Evolutionary conservation across 2,329 filamentous ascomycete genomes (phyloP).

Genomic region (Colletotrichum kahawae): DNA sequence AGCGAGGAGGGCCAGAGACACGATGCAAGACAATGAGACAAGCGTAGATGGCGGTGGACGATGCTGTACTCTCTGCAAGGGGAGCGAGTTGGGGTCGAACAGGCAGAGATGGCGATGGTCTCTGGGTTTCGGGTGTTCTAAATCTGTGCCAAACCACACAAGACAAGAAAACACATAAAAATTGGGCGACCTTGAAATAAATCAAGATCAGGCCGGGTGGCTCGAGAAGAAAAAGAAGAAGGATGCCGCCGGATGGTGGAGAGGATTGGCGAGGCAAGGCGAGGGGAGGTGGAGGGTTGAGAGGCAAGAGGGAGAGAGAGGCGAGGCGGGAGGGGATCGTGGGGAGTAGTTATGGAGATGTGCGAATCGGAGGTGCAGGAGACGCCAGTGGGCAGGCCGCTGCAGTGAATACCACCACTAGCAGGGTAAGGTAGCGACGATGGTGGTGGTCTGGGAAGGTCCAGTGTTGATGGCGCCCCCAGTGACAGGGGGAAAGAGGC

Average conservation of each 20-base stretch:
- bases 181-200: background rate
- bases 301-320: background rate
- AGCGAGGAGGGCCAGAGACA: constrained; percentile 15
- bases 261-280: background rate
- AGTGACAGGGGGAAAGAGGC: background rate
- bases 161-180: background rate
- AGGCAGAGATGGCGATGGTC: background rate
- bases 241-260: background rate
- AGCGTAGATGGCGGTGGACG: background rate
- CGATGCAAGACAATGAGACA: constrained; percentile 21
- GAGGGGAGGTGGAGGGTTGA: constrained; percentile 4
- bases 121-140: background rate
- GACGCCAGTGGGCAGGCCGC: background rate
- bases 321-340: constrained; percentile 19
- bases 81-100: background rate
- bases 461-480: background rate
- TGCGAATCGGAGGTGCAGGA: constrained; percentile 12
- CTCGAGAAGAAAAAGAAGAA: background rate
- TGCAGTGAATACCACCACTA: background rate
- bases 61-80: background rate
- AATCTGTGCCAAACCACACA: background rate
- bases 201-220: background rate
- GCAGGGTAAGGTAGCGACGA: background rate
- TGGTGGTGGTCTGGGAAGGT: background rate
- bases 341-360: constrained; percentile 20